Conservation (phyloP, 176 grass and related monocot species). For the Leersia perrieri region DNA sequence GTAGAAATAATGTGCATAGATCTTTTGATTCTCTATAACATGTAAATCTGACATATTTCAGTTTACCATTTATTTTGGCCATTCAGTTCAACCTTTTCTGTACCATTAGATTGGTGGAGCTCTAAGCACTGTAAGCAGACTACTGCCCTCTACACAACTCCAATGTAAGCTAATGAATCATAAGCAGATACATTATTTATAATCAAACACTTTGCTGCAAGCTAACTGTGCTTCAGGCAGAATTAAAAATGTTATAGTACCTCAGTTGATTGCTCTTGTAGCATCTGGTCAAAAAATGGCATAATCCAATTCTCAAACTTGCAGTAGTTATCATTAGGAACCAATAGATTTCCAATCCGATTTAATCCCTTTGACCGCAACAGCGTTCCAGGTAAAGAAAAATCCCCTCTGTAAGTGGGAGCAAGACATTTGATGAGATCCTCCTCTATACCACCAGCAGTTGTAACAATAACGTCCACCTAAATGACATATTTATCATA, state of each 20-base stretch:
- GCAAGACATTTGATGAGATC: slow-evolving; percentile 95
- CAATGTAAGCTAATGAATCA: not conserved
- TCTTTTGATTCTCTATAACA: not conserved
- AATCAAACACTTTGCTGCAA: not conserved
- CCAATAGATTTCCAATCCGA: slow-evolving; percentile 89
- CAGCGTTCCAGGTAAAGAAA: slow-evolving; percentile 70
- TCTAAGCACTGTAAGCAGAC: not conserved
- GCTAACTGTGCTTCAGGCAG: not conserved
- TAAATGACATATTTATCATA: slow-evolving; percentile 29
- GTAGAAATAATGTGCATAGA: not conserved
- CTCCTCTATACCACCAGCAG: slow-evolving; percentile 94
- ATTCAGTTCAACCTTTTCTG: not conserved
- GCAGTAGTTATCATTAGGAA: slow-evolving; percentile 98
- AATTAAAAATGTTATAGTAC: slow-evolving; percentile 28
- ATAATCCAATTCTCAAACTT: slow-evolving; percentile 99
- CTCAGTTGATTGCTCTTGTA: slow-evolving; percentile 77
- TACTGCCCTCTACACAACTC: not conserved
- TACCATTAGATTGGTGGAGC: not conserved
- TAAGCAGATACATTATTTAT: not conserved
- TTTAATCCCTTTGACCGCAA: slow-evolving; percentile 95
- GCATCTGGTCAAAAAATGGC: slow-evolving; percentile 80
- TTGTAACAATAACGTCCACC: slow-evolving; percentile 97
- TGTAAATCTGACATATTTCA: not conserved
- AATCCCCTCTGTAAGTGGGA: slow-evolving; percentile 81
- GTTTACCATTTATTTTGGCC: not conserved